Percentiles rank a stretch among this genome's conserved stretches.
Evolutionary conservation across 2,329 filamentous ascomycete species (phyloP).

Genomic region (Verticillium isaacii): DNA sequence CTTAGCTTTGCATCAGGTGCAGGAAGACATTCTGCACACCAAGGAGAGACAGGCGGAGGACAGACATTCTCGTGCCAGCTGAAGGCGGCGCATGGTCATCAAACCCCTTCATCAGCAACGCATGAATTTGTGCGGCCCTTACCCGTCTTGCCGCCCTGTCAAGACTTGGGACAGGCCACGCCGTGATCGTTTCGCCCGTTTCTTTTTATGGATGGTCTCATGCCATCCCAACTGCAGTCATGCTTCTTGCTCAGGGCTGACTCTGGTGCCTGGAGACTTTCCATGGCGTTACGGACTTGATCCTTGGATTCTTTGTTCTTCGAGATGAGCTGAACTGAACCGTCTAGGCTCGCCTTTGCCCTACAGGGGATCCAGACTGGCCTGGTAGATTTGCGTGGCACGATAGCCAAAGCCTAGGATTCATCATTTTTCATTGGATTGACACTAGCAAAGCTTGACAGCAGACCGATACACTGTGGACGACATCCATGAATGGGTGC

Average conservation of each 20-base stretch:
- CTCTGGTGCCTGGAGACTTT: background rate
- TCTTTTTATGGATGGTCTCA: background rate
- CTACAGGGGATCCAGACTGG: background rate
- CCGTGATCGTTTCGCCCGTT: background rate
- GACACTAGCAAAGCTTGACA: background rate
- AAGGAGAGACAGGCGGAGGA: background rate
- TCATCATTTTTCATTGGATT: background rate
- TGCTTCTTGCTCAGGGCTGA: background rate
- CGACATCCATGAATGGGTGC: background rate
- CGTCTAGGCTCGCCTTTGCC: background rate
- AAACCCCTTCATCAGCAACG: background rate
- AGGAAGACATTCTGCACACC: background rate
- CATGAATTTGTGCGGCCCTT: background rate
- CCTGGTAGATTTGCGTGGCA: background rate
- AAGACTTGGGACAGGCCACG: background rate
- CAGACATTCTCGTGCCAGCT: background rate
- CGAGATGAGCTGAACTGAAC: background rate
- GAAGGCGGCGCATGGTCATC: background rate
- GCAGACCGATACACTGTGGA: background rate
- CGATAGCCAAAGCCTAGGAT: background rate
- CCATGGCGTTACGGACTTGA: background rate
- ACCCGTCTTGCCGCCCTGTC: background rate
- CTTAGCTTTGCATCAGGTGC: no score
- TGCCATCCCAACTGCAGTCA: background rate
- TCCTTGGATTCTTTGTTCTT: background rate